A percentile compares a stretch with the other conserved stretches of the same genome.
phyloP scores from a whole-genome alignment of 306 rosid genomes.

The Ormosia semicastrata region DNA sequence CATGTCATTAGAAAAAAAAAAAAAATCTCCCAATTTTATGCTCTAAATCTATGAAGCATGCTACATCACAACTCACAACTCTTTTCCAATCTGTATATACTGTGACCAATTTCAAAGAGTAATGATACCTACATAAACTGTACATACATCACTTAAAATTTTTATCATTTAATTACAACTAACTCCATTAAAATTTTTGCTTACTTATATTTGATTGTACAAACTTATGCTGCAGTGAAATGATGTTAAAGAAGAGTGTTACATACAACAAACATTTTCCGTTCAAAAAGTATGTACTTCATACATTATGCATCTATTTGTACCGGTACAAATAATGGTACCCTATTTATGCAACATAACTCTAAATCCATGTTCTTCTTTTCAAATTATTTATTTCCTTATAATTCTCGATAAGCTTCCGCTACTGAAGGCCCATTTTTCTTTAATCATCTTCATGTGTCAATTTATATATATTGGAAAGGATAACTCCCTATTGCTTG shows the following conservation, averaged over 20 bases:
- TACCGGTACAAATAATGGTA: background rate
- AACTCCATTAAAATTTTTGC: too few species aligned
- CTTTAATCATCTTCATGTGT: background rate
- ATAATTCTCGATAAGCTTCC: background rate
- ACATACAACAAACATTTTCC: too few species aligned
- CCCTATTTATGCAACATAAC: background rate
- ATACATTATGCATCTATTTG: background rate
- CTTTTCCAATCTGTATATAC: background rate
- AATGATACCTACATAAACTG: too few species aligned
- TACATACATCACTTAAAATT: too few species aligned
- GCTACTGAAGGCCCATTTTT: background rate
- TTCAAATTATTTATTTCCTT: background rate
- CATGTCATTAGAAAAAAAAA: background rate
- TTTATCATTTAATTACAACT: too few species aligned
- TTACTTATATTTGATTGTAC: too few species aligned
- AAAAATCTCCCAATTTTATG: background rate
- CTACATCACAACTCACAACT: background rate
- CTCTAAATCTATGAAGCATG: background rate
- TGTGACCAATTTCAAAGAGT: too few species aligned
- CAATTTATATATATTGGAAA: background rate
- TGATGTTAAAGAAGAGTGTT: too few species aligned
- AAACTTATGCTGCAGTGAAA: too few species aligned
- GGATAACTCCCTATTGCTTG: slow-evolving; percentile 19
- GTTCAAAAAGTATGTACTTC: background rate
- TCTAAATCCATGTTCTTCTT: background rate